Evolutionary conservation across 257 asterid species (phyloP).

Genomic region (Plectranthus barbatus): DNA sequence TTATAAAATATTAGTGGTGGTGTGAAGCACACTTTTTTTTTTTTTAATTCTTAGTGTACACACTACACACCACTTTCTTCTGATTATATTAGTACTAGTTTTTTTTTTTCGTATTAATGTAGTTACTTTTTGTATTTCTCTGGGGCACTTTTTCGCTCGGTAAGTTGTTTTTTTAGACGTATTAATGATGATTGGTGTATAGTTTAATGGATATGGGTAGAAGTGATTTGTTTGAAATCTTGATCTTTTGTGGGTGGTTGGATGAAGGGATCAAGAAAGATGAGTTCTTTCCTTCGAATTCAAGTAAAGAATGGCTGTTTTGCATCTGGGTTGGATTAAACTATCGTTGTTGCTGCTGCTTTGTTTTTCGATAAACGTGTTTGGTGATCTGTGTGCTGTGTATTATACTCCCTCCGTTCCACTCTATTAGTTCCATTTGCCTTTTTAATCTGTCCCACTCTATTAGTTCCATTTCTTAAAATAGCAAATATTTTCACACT

Average conservation of each 20-base stretch:
- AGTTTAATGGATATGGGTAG: constrained; percentile 4
- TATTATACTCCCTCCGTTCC: too few species aligned
- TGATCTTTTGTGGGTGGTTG: neutral
- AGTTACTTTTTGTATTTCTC: too few species aligned
- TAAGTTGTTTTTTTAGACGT: neutral
- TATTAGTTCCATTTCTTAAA: too few species aligned
- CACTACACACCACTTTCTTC: too few species aligned
- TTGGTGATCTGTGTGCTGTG: constrained; percentile 1
- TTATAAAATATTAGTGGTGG: neutral
- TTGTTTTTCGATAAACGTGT: neutral
- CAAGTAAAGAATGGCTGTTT: constrained; percentile 2
- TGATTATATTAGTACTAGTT: too few species aligned
- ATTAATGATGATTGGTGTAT: neutral
- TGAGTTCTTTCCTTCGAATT: neutral
- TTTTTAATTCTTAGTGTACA: neutral
- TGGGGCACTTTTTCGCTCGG: constrained; percentile 8
- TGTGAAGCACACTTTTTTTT: neutral
- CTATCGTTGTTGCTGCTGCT: neutral
- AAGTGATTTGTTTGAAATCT: neutral
- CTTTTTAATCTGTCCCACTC: too few species aligned
- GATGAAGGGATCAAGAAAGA: neutral
- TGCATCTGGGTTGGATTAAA: constrained; percentile 9
- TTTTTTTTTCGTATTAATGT: too few species aligned
- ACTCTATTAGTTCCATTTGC: too few species aligned
- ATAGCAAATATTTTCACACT: too few species aligned